Conservation (phyloP, 139 green algal genomes). For the Picochlorum sp. region DNA sequence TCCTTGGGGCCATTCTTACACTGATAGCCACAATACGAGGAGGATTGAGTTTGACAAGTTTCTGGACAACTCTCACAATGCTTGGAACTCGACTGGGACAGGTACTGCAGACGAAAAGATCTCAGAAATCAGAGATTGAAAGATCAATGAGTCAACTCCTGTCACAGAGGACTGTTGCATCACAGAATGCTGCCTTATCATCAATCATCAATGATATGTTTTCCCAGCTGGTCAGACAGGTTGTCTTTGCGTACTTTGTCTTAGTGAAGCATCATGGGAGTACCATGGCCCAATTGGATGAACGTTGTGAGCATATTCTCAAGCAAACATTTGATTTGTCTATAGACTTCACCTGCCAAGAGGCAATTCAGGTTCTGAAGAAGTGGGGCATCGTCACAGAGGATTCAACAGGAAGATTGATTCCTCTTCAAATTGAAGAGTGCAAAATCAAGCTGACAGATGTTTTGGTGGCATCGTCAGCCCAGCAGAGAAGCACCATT, state of each 20-base stretch:
- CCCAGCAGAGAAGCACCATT: too few species aligned
- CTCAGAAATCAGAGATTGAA: conserved; percentile 19
- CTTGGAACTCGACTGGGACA: conserved; percentile 14
- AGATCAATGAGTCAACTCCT: conserved; percentile 23
- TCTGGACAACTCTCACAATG: conserved; percentile 12
- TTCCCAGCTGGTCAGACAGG: conserved; percentile 20
- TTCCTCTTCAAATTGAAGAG: neutral
- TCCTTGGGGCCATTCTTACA: neutral
- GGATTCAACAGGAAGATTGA: neutral
- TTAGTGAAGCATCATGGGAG: conserved; percentile 11
- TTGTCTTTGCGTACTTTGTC: conserved; percentile 31
- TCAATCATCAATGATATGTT: conserved; percentile 22
- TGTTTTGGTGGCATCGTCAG: neutral
- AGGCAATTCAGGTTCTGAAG: conserved; percentile 35
- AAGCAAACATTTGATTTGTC: conserved; percentile 28
- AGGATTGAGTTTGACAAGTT: neutral
- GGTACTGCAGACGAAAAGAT: conserved; percentile 12
- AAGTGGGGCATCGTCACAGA: conserved; percentile 33
- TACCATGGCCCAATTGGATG: conserved; percentile 26
- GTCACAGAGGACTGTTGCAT: conserved; percentile 21
- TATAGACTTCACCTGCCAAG: conserved; percentile 48
- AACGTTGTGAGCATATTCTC: conserved; percentile 35
- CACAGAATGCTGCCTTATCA: conserved; percentile 16
- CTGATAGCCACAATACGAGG: conserved; percentile 4
- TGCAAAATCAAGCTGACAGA: neutral